phyloP scores from a whole-genome alignment of 805 yeast genomes.

The Suhomyces pyralidae region DNA sequence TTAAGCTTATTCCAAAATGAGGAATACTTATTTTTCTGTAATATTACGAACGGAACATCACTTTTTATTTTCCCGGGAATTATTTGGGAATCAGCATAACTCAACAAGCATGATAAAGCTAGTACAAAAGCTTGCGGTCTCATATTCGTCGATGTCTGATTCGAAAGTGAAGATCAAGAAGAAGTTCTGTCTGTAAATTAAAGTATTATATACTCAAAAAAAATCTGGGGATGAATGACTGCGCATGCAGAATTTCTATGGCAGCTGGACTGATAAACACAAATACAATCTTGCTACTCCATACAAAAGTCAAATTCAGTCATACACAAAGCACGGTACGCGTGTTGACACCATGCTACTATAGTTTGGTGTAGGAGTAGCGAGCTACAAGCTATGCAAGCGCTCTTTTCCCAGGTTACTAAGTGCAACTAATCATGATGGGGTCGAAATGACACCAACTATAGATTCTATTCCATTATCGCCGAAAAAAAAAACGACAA shows the following conservation, averaged over 20 bases:
- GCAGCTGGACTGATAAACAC: neutral
- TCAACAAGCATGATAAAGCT: neutral
- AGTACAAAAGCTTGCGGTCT: neutral
- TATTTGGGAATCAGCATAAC: neutral
- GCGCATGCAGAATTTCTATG: neutral
- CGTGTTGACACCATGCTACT: neutral
- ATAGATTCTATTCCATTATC: neutral
- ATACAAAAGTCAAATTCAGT: neutral
- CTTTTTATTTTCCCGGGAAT: neutral
- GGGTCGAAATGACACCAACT: neutral
- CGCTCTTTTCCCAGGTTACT: neutral
- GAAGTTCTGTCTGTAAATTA: neutral
- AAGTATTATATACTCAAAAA: neutral
- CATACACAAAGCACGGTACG: neutral
- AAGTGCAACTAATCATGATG: neutral
- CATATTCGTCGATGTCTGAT: neutral
- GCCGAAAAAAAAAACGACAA: slow-evolving; percentile 46
- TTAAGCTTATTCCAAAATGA: neutral
- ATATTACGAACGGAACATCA: neutral
- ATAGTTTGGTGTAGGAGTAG: neutral
- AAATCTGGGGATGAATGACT: slow-evolving; percentile 4
- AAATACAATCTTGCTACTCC: slow-evolving; percentile 1
- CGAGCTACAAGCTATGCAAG: neutral
- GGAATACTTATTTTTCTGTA: neutral
- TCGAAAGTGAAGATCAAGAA: neutral